Base-by-base conservation (phyloP, 2,329 filamentous ascomycete species). In the Clonostachys solani region DNA sequence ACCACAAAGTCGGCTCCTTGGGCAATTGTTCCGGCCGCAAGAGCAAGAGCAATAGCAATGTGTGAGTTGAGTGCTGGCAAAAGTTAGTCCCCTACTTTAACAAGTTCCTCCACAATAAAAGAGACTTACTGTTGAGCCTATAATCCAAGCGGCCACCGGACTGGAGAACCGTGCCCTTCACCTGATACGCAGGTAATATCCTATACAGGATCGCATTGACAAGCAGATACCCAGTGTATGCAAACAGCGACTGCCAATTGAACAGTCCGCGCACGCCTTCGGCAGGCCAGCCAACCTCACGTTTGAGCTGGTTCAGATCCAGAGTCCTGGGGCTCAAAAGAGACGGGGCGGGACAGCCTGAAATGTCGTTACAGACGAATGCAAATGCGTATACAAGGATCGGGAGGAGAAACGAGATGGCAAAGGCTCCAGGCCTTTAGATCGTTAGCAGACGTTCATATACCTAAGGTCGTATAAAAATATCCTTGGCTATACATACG, bases 311-410 rank as follows among this genome's bases (percentile, higher is more conserved):
- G 17, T 85, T 80, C 43, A 91, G 71, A 40, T 83, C 83, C 50
- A 96, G 70, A 9, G 80, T 86, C 48, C 78, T 83, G 33, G 88
- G 91, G 55, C 78, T 76, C 36, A 95, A 77, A 9, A 92, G 75
- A 5, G 88, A 90, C 5, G 92, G 90, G 4, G 89, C 85, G 42
- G 92, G 94, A 62, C 94, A 97, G 49, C 94, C 92, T 9, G 89
- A 86, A 53, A 95, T 74, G 65, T 97, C 92, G 71, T 96, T 97
- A 78, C 92, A 96, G 58, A 86, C 74, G 62, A 96, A 95, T 42
- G 84, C 78, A 61, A 92, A 86, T 57, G 84, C 63, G 69, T 94
- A 95, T 56, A 90, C 80, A 53, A 92, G 77, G 40, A 91, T 50
- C 0, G 92, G 92, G 1, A 96, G 81, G 48, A 85, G 84, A 58